phyloP scores from a whole-genome alignment of 768 basidiomycete species.

The Termitomyces sp. region DNA sequence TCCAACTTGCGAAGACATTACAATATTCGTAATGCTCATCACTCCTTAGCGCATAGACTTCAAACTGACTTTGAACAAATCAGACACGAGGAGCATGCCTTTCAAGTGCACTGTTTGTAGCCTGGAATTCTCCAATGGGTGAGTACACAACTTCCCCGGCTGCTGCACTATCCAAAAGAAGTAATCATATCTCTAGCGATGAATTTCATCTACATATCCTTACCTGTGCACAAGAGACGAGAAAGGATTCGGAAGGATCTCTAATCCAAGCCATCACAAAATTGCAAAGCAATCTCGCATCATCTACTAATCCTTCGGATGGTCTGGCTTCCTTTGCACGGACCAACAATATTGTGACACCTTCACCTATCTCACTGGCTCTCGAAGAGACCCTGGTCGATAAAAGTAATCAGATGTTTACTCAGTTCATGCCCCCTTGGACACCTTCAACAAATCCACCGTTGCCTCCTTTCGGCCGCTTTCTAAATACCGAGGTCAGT shows the following conservation, averaged over 20 bases:
- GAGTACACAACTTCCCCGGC: too few relatives aligned
- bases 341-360: too few relatives aligned
- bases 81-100: neutral
- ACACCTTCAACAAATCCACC: neutral
- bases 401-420: neutral
- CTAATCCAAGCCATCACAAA: neutral
- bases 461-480: too few relatives aligned
- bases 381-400: neutral
- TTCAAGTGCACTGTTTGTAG: neutral
- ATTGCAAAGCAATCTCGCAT: neutral
- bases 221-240: neutral
- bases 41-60: neutral
- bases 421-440: neutral
- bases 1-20: constrained; percentile 1
- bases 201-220: neutral
- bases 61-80: neutral
- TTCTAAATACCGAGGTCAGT: neutral
- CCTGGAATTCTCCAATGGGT: neutral
- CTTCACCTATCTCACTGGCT: neutral
- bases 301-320: neutral
- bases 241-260: neutral
- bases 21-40: neutral
- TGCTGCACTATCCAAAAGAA: too few relatives aligned
- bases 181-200: neutral
- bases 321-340: neutral